Evolutionary conservation across 164 flowering plant species (phyloP).

Genomic region (Vitis rotundifolia): DNA sequence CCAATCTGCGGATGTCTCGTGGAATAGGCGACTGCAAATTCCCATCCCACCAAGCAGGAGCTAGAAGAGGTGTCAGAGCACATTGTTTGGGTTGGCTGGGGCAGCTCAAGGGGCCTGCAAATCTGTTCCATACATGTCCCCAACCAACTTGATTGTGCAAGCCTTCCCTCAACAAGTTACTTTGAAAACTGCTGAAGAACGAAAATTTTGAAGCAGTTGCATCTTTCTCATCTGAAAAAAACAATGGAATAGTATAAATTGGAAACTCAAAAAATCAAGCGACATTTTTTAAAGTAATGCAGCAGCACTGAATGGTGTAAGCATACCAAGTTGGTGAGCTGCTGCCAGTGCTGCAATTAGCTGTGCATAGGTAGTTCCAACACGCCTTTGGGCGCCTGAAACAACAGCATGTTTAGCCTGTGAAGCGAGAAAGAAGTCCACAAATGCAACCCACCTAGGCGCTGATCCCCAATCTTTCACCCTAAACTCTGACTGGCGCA

Average conservation of each 20-base stretch:
- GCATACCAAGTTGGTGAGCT: slow-evolving; percentile 63
- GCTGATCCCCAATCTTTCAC: slow-evolving; percentile 98
- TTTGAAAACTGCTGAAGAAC: slow-evolving; percentile 93
- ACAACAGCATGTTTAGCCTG: slow-evolving; percentile 83
- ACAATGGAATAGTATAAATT: no score
- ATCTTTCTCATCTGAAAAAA: slow-evolving; percentile 47
- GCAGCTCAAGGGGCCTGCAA: slow-evolving; percentile 90
- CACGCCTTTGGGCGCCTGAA: slow-evolving; percentile 91
- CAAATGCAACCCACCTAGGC: slow-evolving; percentile 99
- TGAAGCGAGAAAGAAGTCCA: slow-evolving; percentile 94
- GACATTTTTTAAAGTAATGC: no score
- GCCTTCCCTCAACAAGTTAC: slow-evolving; percentile 68
- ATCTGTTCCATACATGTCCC: slow-evolving; percentile 99
- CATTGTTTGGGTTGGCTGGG: slow-evolving; percentile 70
- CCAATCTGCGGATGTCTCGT: slow-evolving; percentile 67
- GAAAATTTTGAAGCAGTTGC: slow-evolving; percentile 38
- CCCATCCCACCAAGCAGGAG: slow-evolving; percentile 97
- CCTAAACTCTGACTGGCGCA: slow-evolving; percentile 48
- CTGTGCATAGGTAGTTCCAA: slow-evolving; percentile 98
- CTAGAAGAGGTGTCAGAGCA: slow-evolving; percentile 80
- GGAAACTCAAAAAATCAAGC: no score
- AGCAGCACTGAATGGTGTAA: background rate
- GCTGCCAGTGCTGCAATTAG: slow-evolving; percentile 91
- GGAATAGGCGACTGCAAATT: slow-evolving; percentile 88
- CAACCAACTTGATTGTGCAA: slow-evolving; percentile 77